Evolutionary conservation across 75 land plant species (phyloP), one percentile per base, ranked within the genome.

Genomic region (Pinus tabuliformis): DNA sequence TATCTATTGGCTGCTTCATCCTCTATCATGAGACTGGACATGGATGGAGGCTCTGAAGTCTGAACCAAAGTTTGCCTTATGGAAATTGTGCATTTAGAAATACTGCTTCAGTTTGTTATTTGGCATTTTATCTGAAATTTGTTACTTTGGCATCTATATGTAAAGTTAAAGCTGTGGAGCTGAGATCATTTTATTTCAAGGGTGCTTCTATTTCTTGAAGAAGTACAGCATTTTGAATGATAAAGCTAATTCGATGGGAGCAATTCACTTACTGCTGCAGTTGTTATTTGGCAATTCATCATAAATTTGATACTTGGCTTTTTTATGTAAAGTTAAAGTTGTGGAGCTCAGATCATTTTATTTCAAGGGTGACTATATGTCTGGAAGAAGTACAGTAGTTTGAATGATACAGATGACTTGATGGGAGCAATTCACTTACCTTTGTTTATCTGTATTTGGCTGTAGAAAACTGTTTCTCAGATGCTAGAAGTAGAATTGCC

Each of bases 401-500:
- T 62, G 30, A 22, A 62, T 9, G 42, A 66, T 66, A 66, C 39
- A 37, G 71, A 18, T 20, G 42, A n/a, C 36, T 68, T 68, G 52
- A 68, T 68, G 24, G 45, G 39, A 42, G 22, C n/a, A 8, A 68
- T 11, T n/a, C 4, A 6, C 22, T 42, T 42, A 42, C 14, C 45
- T 42, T 62, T 22, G 24, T 68, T 20, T 5, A 39, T 18, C 24
- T 68, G 18, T 68, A 2, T 68, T 68, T 68, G 24, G 52, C n/a
- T 68, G 72, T 52, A 68, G 72, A 68, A 42, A 18, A n/a, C 8
- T 68, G 52, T 42, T 68, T 68, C 72, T 68, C 78, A 76, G 74
- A 78, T 78, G 79, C 61, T 16, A 70, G 75, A 77, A 58, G 77
- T 80, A 73, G 78, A 83, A 73, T 58, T 64, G 42, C 85, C 85